Conservation (phyloP, 805 yeast genomes). For the Debaryomyces hansenii region DNA sequence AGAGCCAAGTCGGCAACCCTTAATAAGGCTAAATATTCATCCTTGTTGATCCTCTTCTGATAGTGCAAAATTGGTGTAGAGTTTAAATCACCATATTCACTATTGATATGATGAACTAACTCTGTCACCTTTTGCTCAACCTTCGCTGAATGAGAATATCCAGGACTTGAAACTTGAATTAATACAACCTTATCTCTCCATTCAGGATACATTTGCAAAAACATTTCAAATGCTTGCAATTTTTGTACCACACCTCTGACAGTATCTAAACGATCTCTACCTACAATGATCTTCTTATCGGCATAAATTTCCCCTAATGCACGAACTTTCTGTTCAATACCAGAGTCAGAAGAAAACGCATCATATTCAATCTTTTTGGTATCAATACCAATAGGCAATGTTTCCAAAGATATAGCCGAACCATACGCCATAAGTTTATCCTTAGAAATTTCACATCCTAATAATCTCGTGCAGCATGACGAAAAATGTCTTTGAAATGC, state of each 20-base stretch:
- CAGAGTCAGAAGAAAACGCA: conserved; percentile 40
- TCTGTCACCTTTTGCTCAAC: conserved; percentile 84
- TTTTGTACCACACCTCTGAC: conserved; percentile 95
- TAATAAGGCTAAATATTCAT: conserved; percentile 84
- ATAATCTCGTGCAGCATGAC: conserved; percentile 81
- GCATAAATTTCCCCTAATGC: conserved; percentile 64
- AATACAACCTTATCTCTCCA: conserved; percentile 86
- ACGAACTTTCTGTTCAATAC: conserved; percentile 60
- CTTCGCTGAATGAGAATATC: conserved; percentile 57
- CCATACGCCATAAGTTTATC: conserved; percentile 71
- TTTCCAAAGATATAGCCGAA: conserved; percentile 66
- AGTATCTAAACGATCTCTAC: conserved; percentile 88
- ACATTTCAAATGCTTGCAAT: conserved; percentile 84
- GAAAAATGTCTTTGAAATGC: conserved; percentile 89
- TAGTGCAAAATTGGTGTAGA: conserved; percentile 90
- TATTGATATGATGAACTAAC: conserved; percentile 76
- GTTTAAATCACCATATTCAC: conserved; percentile 79
- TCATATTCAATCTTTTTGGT: conserved; percentile 65
- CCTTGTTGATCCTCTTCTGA: conserved; percentile 83
- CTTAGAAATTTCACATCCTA: conserved; percentile 74
- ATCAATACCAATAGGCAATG: conserved; percentile 90
- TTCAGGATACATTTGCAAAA: conserved; percentile 87
- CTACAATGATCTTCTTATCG: conserved; percentile 78
- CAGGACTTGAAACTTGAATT: conserved; percentile 89
- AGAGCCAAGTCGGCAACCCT: conserved; percentile 89